Percentiles rank a stretch among this genome's conserved stretches.
Evolutionary conservation across 2,329 filamentous ascomycete genomes (phyloP).

Genomic region (Sphaerulina musiva): DNA sequence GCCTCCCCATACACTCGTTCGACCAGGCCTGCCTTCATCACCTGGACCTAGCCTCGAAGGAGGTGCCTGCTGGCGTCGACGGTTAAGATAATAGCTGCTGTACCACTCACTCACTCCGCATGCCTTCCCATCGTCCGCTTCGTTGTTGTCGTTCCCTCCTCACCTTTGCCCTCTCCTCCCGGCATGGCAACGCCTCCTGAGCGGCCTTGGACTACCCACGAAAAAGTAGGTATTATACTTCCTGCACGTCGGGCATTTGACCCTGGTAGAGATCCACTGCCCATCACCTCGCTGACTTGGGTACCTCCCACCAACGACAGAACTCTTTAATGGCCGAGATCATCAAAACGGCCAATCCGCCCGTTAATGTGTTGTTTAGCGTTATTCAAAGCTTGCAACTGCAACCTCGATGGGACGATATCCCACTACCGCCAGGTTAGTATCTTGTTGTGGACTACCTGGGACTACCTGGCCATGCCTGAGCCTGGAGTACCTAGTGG

Average conservation of each 20-base stretch:
- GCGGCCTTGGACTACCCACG: slow-evolving; percentile 42
- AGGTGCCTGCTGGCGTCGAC: slow-evolving; percentile 4
- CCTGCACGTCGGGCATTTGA: slow-evolving; percentile 5
- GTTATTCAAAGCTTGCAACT: slow-evolving; percentile 41
- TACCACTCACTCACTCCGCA: slow-evolving; percentile 27
- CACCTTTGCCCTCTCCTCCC: slow-evolving; percentile 30
- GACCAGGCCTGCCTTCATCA: slow-evolving; percentile 7
- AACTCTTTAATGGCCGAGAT: slow-evolving; percentile 46
- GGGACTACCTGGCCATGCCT: neutral
- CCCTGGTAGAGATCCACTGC: slow-evolving; percentile 7
- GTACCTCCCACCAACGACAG: slow-evolving; percentile 15
- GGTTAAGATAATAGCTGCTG: neutral
- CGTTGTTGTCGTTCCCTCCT: slow-evolving; percentile 16
- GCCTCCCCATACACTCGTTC: slow-evolving; percentile 32
- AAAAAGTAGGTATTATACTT: slow-evolving; percentile 37
- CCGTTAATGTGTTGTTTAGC: slow-evolving; percentile 39
- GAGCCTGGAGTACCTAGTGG: too few species aligned
- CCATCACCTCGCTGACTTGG: slow-evolving; percentile 15
- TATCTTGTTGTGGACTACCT: neutral
- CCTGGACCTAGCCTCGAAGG: slow-evolving; percentile 2
- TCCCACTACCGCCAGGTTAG: slow-evolving; percentile 46
- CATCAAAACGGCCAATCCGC: slow-evolving; percentile 43
- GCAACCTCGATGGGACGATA: slow-evolving; percentile 45
- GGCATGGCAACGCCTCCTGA: slow-evolving; percentile 41
- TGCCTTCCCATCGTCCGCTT: slow-evolving; percentile 27